Evolutionary conservation across 176 grass and related monocot species (phyloP).

Genomic region (Raddia distichophylla): DNA sequence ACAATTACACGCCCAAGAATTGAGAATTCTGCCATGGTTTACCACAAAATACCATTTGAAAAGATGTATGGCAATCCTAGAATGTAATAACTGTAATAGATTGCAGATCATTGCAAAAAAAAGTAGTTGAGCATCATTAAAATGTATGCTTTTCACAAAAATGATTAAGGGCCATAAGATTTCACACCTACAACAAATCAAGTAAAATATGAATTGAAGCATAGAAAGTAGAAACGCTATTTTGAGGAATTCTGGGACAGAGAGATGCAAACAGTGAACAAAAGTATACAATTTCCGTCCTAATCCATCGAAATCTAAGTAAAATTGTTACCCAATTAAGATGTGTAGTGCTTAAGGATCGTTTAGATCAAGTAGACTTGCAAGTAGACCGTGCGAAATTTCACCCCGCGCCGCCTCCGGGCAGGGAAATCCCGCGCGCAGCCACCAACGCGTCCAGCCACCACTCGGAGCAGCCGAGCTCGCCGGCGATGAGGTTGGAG

Average conservation of each 20-base stretch:
- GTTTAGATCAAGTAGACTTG: background rate
- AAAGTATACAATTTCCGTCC: background rate
- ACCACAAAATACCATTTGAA: background rate
- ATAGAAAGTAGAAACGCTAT: slow-evolving; percentile 11
- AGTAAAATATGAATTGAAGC: slow-evolving; percentile 7
- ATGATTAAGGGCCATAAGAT: background rate
- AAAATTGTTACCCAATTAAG: background rate
- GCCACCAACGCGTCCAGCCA: too few relatives aligned
- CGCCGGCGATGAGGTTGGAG: too few relatives aligned
- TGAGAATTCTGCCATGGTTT: background rate
- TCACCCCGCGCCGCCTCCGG: background rate
- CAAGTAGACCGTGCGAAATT: background rate
- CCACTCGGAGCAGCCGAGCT: too few relatives aligned
- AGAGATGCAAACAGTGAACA: background rate
- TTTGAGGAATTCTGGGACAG: background rate
- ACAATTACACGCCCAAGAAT: background rate
- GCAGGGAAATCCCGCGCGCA: too few relatives aligned
- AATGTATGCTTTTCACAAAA: background rate
- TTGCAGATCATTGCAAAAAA: background rate
- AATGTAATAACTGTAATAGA: background rate
- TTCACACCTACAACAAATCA: background rate
- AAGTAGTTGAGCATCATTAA: slow-evolving; percentile 7
- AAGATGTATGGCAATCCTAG: background rate
- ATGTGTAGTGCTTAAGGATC: slow-evolving; percentile 14
- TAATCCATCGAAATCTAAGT: background rate